Evolutionary conservation across 2,329 filamentous ascomycete genomes (phyloP).

Genomic region (Phyllosticta capitalensis): DNA sequence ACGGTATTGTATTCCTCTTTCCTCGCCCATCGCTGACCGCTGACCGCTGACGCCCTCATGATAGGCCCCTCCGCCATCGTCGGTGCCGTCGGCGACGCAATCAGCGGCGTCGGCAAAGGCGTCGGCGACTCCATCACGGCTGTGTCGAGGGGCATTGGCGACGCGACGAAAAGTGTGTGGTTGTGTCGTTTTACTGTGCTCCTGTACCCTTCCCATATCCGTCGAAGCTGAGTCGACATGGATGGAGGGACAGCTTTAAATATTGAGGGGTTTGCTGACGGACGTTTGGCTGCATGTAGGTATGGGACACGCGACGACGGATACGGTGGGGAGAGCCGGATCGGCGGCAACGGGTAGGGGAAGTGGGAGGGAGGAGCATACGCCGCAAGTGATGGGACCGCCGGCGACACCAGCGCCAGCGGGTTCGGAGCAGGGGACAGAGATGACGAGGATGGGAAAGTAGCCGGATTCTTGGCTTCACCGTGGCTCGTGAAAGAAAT

Average conservation of each 20-base stretch:
- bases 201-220: too few species aligned
- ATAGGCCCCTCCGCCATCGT: background rate
- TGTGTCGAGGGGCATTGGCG: conserved; percentile 24
- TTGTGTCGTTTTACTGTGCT: too few species aligned
- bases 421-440: too few species aligned
- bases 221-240: too few species aligned
- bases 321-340: background rate
- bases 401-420: too few species aligned
- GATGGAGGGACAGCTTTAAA: too few species aligned
- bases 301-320: background rate
- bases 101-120: conserved; percentile 18
- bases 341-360: background rate
- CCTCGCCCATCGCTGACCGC: background rate
- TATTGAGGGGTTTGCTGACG: background rate
- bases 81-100: background rate
- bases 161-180: conserved; percentile 23
- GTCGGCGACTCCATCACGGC: conserved; percentile 27
- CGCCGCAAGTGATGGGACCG: too few species aligned
- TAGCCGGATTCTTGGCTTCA: too few species aligned
- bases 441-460: too few species aligned
- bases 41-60: background rate
- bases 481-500: too few species aligned
- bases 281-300: background rate
- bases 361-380: too few species aligned
- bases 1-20: background rate